phyloP scores from a whole-genome alignment of 2,329 filamentous ascomycete species.

The Colletotrichum acutatum region DNA sequence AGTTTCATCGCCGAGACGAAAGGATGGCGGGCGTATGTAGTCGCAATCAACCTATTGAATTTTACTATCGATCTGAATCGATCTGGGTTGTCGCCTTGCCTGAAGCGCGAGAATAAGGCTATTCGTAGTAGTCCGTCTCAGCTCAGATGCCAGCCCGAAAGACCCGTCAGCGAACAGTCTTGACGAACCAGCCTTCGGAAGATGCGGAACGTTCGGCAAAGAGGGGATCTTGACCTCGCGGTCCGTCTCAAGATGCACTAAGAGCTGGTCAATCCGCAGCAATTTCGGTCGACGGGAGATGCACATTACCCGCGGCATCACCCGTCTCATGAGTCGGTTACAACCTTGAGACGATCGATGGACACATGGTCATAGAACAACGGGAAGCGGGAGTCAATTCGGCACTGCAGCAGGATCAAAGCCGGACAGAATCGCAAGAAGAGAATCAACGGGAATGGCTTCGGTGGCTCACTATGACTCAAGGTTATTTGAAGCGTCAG shows the following conservation, averaged over 20 bases:
- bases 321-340: background rate
- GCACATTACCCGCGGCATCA: background rate
- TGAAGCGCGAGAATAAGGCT: too few relatives aligned
- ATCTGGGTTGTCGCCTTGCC: too few relatives aligned
- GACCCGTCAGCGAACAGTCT: background rate
- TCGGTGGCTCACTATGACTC: background rate
- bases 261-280: background rate
- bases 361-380: background rate
- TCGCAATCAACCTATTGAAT: too few relatives aligned
- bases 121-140: too few relatives aligned
- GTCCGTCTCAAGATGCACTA: background rate
- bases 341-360: background rate
- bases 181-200: background rate
- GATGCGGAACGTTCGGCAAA: background rate
- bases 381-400: background rate
- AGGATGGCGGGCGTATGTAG: too few relatives aligned
- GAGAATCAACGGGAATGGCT: background rate
- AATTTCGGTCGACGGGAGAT: background rate
- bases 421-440: background rate
- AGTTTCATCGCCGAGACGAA: too few relatives aligned
- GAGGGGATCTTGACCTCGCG: background rate
- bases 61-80: too few relatives aligned
- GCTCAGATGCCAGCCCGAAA: background rate
- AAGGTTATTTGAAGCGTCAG: background rate
- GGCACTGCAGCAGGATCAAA: background rate